phyloP scores from a whole-genome alignment of 192 early-diverging fungal species.

The Coemansia sp. region DNA sequence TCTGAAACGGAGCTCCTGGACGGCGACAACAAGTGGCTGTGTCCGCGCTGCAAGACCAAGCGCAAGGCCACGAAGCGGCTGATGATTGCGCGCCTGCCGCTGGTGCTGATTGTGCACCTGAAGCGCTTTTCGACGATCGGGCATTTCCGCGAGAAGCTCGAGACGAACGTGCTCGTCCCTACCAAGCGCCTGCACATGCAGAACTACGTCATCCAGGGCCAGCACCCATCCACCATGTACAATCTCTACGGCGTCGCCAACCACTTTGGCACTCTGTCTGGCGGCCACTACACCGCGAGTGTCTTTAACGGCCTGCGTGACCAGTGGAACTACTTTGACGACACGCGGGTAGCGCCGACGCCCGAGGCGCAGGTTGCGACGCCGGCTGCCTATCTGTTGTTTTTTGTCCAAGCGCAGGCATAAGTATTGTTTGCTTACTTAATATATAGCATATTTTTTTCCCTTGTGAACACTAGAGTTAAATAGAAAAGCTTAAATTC shows the following conservation, averaged over 20 bases:
- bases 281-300: slow-evolving; percentile 77
- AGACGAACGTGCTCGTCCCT: slow-evolving; percentile 84
- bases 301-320: slow-evolving; percentile 60
- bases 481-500: too few species aligned
- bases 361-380: slow-evolving; percentile 33
- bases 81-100: slow-evolving; percentile 76
- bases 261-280: slow-evolving; percentile 72
- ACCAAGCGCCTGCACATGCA: slow-evolving; percentile 62
- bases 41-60: slow-evolving; percentile 74
- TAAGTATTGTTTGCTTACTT: not conserved
- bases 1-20: slow-evolving; percentile 83
- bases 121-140: slow-evolving; percentile 93
- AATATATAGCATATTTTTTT: not conserved
- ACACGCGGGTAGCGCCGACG: slow-evolving; percentile 60
- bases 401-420: slow-evolving; percentile 28
- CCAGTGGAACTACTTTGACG: slow-evolving; percentile 88
- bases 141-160: slow-evolving; percentile 91
- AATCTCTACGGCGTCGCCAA: slow-evolving; percentile 85
- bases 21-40: slow-evolving; percentile 89
- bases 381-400: slow-evolving; percentile 48
- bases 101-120: slow-evolving; percentile 87
- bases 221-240: slow-evolving; percentile 50
- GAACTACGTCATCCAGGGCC: slow-evolving; percentile 38
- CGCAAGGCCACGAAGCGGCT: slow-evolving; percentile 78
- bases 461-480: too few species aligned